Base-by-base conservation (phyloP, 495 filamentous ascomycete genomes). In the Poronia punctata region DNA sequence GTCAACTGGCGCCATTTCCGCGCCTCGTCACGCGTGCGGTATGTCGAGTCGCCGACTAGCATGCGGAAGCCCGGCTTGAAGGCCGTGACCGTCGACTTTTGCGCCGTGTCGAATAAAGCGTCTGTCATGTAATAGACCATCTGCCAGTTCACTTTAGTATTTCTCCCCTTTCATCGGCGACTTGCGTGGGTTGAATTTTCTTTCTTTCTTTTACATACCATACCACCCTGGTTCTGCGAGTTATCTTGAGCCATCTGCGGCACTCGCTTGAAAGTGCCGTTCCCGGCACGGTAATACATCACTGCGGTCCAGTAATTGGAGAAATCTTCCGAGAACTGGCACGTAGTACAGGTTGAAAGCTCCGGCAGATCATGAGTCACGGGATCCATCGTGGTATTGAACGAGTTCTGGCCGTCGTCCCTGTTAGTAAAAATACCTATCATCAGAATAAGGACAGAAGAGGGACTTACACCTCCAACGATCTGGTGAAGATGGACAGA, bases 401-500 rank as follows among this genome's bases (percentile, higher is more conserved):
- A 61, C 3, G 58, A 58, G 28, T 61, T 51, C 58, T 61, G 16
- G 8, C 2, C 5, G 2, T 18, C n/a, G n/a, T 9, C 12, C 7
- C 3, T 2, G 18, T 49, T 25, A 57, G 40, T 21, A 11, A 32
- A 8, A 5, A 18, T 2, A 14, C 12, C 4, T 17, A n/a, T n/a
- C n/a, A 5, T 28, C 5, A 27, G 16, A 4, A 33, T 10, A 6
- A 9, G 72, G 24, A 54, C 57, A 40, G 74, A 62, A 30, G 66
- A 62, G 49, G 75, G 80, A 15, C 71, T 68, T 62, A 76, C 82
- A 33, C 68, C 62, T 54, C 64, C 65, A 12, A 69, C 62, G 17
- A 68, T 59, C 34, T 68, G 65, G 19, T 68, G 65, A 36, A 68
- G 59, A 59, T 68, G 65, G 3, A 61, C 59, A 12, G 62, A 64